phyloP scores from a whole-genome alignment of 768 basidiomycete species.

The Tylopilus sp. region DNA sequence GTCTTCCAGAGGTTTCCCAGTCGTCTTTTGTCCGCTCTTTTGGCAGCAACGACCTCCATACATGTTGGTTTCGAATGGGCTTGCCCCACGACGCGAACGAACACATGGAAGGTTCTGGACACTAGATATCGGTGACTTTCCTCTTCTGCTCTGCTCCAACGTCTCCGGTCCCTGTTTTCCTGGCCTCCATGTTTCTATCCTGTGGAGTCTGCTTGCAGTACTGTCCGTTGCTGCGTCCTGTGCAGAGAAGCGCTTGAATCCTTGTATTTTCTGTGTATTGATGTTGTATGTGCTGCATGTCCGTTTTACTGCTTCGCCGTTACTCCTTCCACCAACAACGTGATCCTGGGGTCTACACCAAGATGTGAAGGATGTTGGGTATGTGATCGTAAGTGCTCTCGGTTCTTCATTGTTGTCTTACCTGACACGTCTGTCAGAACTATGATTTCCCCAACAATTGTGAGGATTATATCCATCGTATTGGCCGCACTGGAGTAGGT shows the following conservation, averaged over 20 bases:
- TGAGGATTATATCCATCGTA: conserved; percentile 98
- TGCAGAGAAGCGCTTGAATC: conserved; percentile 32
- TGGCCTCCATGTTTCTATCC: conserved; percentile 23
- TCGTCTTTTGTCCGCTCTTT: conserved; percentile 21
- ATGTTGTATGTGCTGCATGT: conserved; percentile 35
- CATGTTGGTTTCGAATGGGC: conserved; percentile 23
- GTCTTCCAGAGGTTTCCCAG: conserved; percentile 19
- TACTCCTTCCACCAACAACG: conserved; percentile 28
- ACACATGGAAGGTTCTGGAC: conserved; percentile 22
- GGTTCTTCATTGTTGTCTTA: not conserved
- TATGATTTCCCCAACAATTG: conserved; percentile 98
- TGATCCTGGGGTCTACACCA: conserved; percentile 30
- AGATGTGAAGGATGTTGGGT: conserved; percentile 99
- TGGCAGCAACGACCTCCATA: conserved; percentile 18
- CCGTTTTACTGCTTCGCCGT: conserved; percentile 13
- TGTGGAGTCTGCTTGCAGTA: conserved; percentile 16
- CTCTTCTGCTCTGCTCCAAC: conserved; percentile 21
- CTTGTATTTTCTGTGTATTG: conserved; percentile 27
- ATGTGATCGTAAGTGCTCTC: conserved; percentile 89
- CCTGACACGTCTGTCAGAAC: conserved; percentile 50
- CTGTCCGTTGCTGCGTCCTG: conserved; percentile 25
- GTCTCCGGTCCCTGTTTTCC: conserved; percentile 22
- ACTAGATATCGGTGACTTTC: conserved; percentile 23
- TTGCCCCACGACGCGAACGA: conserved; percentile 17
- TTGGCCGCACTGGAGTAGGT: conserved; percentile 89